Percentiles rank a stretch among this genome's conserved stretches.
phyloP scores from a whole-genome alignment of 768 basidiomycete species.

The Pleurotus ostreatus region DNA sequence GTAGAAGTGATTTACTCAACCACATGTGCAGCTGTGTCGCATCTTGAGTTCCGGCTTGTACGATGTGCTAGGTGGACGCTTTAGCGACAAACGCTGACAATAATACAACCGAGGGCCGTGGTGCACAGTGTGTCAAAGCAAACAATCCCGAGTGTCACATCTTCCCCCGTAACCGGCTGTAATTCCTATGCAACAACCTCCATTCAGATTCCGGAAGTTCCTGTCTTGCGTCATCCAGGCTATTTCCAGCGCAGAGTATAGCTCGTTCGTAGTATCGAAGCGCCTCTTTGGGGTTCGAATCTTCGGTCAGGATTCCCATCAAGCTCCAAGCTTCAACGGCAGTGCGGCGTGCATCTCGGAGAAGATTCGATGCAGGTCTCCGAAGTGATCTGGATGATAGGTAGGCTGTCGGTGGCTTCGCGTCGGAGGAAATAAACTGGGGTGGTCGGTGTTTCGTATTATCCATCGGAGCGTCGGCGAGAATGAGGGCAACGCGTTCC shows the following conservation, averaged over 20 bases:
- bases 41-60: too few relatives aligned
- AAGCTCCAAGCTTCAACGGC: slow-evolving; percentile 77
- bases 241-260: slow-evolving; percentile 20
- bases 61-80: too few relatives aligned
- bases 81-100: too few relatives aligned
- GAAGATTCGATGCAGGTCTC: slow-evolving; percentile 49
- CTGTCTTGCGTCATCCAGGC: slow-evolving; percentile 19
- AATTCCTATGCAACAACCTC: slow-evolving; percentile 57
- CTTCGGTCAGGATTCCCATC: slow-evolving; percentile 62
- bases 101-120: too few relatives aligned
- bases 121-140: too few relatives aligned
- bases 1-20: too few relatives aligned
- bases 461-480: slow-evolving; percentile 42
- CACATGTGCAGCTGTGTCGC: too few relatives aligned
- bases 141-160: neutral
- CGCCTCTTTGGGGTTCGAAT: slow-evolving; percentile 34
- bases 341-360: slow-evolving; percentile 67
- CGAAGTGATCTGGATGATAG: slow-evolving; percentile 45
- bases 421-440: slow-evolving; percentile 14
- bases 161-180: slow-evolving; percentile 41
- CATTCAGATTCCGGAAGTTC: slow-evolving; percentile 58
- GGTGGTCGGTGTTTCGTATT: slow-evolving; percentile 12
- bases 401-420: slow-evolving; percentile 40
- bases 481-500: slow-evolving; percentile 54
- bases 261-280: slow-evolving; percentile 67